Evolutionary conservation across 2,329 filamentous ascomycete species (phyloP).

Genomic region (Gnomoniopsis sp.): DNA sequence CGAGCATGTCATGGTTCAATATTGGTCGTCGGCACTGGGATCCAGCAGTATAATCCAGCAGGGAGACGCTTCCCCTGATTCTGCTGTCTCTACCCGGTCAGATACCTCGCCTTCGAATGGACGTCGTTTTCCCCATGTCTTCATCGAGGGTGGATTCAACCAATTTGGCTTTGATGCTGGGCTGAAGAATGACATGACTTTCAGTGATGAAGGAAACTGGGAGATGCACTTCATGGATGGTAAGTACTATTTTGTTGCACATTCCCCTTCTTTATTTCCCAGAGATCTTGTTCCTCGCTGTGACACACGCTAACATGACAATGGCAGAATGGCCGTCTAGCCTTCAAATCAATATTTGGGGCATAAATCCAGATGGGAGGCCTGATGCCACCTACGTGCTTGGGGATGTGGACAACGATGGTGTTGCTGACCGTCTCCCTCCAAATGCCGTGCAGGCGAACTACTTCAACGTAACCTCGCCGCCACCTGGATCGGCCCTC

Average conservation of each 20-base stretch:
- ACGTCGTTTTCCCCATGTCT: slow-evolving; percentile 59
- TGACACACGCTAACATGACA: no score
- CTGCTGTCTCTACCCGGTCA: background rate
- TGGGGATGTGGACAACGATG: slow-evolving; percentile 59
- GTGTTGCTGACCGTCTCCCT: slow-evolving; percentile 57
- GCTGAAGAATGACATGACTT: slow-evolving; percentile 48
- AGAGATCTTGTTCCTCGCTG: no score
- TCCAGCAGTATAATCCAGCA: slow-evolving; percentile 60
- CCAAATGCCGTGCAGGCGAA: slow-evolving; percentile 40
- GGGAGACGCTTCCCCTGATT: slow-evolving; percentile 38
- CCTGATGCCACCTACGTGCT: slow-evolving; percentile 58
- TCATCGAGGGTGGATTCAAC: slow-evolving; percentile 61
- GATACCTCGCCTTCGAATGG: slow-evolving; percentile 20
- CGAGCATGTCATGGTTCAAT: slow-evolving; percentile 52
- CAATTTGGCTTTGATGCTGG: slow-evolving; percentile 62
- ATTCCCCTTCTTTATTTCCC: slow-evolving; percentile 55
- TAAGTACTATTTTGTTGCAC: no score
- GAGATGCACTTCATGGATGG: slow-evolving; percentile 23
- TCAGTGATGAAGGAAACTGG: slow-evolving; percentile 34
- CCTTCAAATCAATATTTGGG: slow-evolving; percentile 64
- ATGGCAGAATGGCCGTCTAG: slow-evolving; percentile 57
- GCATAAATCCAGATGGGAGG: slow-evolving; percentile 59
- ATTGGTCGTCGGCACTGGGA: slow-evolving; percentile 57
- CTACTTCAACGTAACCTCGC: slow-evolving; percentile 33
- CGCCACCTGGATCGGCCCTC: slow-evolving; percentile 53